Percentiles rank a stretch among this genome's conserved stretches.
Evolutionary conservation across 2,329 filamentous ascomycete species (phyloP).

Genomic region (Mycosphaerelloides madeirae): DNA sequence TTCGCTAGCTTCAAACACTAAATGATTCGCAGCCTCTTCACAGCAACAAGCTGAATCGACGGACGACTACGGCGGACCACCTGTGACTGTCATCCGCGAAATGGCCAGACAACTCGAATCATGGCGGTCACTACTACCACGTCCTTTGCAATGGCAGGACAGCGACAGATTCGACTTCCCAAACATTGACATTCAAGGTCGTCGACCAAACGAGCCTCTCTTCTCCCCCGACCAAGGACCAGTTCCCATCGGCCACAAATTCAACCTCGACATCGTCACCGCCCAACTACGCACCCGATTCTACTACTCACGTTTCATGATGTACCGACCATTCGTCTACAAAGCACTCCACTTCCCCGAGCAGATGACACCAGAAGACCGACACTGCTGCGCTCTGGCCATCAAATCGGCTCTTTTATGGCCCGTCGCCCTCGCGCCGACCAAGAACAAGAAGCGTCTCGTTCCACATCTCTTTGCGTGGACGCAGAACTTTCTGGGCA

Average conservation of each 20-base stretch:
- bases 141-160: conserved; percentile 55
- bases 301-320: conserved; percentile 55
- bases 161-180: conserved; percentile 44
- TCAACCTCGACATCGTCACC: conserved; percentile 53
- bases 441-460: conserved; percentile 54
- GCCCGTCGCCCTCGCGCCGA: conserved; percentile 56
- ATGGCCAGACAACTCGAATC: conserved; percentile 52
- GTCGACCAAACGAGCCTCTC: conserved; percentile 33
- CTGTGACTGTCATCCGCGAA: conserved; percentile 45
- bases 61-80: conserved; percentile 36
- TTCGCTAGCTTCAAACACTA: conserved; percentile 2
- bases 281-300: conserved; percentile 56
- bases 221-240: conserved; percentile 47
- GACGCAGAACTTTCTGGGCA: conserved; percentile 58
- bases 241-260: conserved; percentile 46
- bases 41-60: conserved; percentile 25
- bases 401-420: conserved; percentile 55
- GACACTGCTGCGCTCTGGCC: conserved; percentile 52
- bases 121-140: conserved; percentile 55
- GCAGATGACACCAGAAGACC: conserved; percentile 51
- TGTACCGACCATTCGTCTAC: conserved; percentile 56
- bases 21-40: conserved; percentile 17
- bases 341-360: conserved; percentile 57
- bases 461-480: conserved; percentile 58
- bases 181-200: conserved; percentile 23